Evolutionary conservation across 1,284 basidiomycete genomes (phyloP).

Genomic region (Irpex lacteus): DNA sequence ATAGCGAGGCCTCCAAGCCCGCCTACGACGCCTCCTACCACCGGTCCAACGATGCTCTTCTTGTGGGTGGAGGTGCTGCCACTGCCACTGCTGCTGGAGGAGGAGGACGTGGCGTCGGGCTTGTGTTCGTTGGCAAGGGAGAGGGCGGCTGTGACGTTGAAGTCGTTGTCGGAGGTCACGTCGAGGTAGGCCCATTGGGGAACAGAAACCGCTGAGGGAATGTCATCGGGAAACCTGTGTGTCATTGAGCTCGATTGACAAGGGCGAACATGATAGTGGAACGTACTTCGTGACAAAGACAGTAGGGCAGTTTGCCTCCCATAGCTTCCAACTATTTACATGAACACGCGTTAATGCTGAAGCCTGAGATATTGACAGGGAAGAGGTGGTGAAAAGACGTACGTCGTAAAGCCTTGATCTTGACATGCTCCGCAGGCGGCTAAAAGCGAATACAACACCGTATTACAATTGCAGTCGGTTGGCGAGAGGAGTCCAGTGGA

Average conservation of each 20-base stretch:
- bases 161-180: constrained; percentile 1
- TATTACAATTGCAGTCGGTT: constrained; percentile 11
- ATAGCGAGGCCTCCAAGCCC: constrained; percentile 1
- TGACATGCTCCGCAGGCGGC: constrained; percentile 13
- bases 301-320: constrained; percentile 6
- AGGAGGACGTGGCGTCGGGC: constrained; percentile 2
- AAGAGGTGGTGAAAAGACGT: not conserved
- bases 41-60: not conserved
- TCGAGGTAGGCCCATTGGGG: constrained; percentile 15
- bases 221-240: constrained; percentile 9
- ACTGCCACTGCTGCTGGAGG: not conserved
- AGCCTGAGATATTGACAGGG: not conserved
- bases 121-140: not conserved
- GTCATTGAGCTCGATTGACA: too few species aligned
- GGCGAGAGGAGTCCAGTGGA: not conserved
- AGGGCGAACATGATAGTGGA: too few species aligned
- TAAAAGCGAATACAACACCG: constrained; percentile 14
- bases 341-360: not conserved
- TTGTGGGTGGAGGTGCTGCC: not conserved
- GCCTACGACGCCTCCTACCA: constrained; percentile 4
- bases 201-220: constrained; percentile 9
- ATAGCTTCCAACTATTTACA: constrained; percentile 1
- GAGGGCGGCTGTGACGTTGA: constrained; percentile 2
- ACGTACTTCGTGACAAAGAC: not conserved
- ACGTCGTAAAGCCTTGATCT: constrained; percentile 1